Evolutionary conservation across 176 grass and related monocot genomes (phyloP).

Genomic region (Bothriochloa decipiens): DNA sequence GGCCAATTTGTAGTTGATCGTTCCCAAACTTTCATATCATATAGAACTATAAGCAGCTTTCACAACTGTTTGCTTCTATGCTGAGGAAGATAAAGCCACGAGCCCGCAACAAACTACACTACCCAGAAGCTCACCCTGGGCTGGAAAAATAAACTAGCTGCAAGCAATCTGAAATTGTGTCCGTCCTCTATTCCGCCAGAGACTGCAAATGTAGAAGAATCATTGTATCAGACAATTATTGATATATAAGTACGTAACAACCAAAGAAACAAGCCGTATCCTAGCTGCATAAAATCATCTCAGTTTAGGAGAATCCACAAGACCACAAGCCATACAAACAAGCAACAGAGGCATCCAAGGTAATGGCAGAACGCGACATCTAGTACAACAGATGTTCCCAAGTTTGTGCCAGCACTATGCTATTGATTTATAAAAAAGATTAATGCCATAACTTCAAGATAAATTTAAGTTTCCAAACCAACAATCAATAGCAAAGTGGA

Average conservation of each 20-base stretch:
- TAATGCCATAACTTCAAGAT: constrained; percentile 7
- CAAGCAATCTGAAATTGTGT: neutral
- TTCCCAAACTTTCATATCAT: constrained; percentile 55
- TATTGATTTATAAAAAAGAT: constrained; percentile 15
- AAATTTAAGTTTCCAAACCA: constrained; percentile 7
- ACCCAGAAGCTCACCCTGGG: constrained; percentile 34
- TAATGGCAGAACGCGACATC: constrained; percentile 1
- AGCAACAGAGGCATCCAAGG: constrained; percentile 23
- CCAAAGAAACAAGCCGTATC: constrained; percentile 22
- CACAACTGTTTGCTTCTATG: constrained; percentile 8
- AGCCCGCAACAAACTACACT: neutral
- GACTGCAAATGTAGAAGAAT: constrained; percentile 40
- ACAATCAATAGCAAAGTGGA: constrained; percentile 23
- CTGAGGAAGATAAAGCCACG: constrained; percentile 8
- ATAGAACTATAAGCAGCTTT: constrained; percentile 30
- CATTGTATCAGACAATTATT: constrained; percentile 24
- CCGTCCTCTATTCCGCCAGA: constrained; percentile 30
- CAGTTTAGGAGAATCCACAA: constrained; percentile 28
- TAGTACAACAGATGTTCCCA: constrained; percentile 1
- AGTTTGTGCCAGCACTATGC: neutral
- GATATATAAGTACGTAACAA: constrained; percentile 17
- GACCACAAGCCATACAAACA: neutral
- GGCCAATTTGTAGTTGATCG: constrained; percentile 34
- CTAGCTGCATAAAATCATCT: neutral
- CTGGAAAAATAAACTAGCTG: constrained; percentile 16